These are phyloP conservation scores for Phaeosphaeria sp. DNA, from an alignment of 2,329 filamentous ascomycete genomes.

Conservation along the genomic window DNA sequence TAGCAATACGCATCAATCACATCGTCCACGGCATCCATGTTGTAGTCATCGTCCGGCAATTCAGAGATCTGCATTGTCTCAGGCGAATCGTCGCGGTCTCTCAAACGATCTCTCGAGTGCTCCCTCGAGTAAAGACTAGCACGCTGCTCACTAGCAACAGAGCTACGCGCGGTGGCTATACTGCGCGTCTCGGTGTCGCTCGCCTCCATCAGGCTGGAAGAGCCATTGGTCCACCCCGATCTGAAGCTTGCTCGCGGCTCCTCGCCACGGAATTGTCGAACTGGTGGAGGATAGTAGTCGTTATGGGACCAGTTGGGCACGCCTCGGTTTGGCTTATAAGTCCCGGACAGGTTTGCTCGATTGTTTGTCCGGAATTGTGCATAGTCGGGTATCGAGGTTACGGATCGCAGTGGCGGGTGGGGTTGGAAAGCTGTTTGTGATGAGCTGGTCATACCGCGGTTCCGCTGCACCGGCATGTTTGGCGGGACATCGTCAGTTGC, in stretches of 20 bases:
- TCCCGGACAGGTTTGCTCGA: slow-evolving; percentile 40
- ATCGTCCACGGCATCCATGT: slow-evolving; percentile 64
- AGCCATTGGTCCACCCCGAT: slow-evolving; percentile 64
- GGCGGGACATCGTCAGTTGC: slow-evolving; percentile 28
- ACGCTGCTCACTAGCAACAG: slow-evolving; percentile 63
- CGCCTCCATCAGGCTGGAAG: slow-evolving; percentile 63
- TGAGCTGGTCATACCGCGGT: slow-evolving; percentile 43
- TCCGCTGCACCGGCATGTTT: slow-evolving; percentile 19
- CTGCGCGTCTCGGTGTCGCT: slow-evolving; percentile 83
- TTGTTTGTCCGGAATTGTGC: slow-evolving; percentile 35
- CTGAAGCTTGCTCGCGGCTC: slow-evolving; percentile 64
- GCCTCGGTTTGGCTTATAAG: slow-evolving; percentile 45
- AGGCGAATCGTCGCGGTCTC: slow-evolving; percentile 38
- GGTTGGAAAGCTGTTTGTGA: slow-evolving; percentile 34
- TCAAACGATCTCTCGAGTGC: slow-evolving; percentile 30
- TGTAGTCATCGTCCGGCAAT: slow-evolving; percentile 39
- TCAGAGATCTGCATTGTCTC: slow-evolving; percentile 33
- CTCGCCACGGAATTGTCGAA: slow-evolving; percentile 39
- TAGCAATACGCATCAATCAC: slow-evolving; percentile 67
- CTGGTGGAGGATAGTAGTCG: slow-evolving; percentile 37
- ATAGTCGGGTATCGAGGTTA: slow-evolving; percentile 49
- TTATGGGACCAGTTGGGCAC: slow-evolving; percentile 45
- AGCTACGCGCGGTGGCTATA: slow-evolving; percentile 79
- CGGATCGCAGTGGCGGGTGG: slow-evolving; percentile 37
- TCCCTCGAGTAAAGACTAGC: slow-evolving; percentile 54